Conservation (phyloP, 2,329 filamentous ascomycete species). For the Geoglossum cookeanum region DNA sequence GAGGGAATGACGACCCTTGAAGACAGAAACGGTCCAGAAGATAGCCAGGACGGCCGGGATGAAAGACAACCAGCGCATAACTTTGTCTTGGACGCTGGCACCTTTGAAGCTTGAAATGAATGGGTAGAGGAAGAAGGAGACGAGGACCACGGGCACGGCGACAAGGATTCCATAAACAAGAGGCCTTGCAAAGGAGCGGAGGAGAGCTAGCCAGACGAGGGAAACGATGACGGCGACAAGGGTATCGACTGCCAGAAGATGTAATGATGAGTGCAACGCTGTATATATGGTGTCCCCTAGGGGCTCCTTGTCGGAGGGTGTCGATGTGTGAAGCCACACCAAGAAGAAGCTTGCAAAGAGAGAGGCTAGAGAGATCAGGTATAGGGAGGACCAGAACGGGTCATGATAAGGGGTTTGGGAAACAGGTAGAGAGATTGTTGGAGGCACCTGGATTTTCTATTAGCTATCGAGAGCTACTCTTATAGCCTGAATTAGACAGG, state of each 20-base stretch:
- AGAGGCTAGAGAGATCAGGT: conserved; percentile 64
- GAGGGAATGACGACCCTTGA: conserved; percentile 61
- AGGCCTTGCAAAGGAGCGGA: conserved; percentile 74
- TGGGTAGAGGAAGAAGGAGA: conserved; percentile 81
- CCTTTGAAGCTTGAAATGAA: conserved; percentile 81
- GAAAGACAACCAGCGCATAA: conserved; percentile 74
- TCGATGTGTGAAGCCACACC: conserved; percentile 72
- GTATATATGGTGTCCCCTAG: conserved; percentile 91
- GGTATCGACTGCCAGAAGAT: conserved; percentile 80
- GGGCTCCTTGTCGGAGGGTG: conserved; percentile 45
- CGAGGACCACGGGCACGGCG: conserved; percentile 66
- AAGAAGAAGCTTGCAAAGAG: conserved; percentile 79
- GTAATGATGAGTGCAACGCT: conserved; percentile 67
- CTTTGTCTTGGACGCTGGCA: conserved; percentile 62
- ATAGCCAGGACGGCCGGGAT: conserved; percentile 55
- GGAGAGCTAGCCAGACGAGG: conserved; percentile 70
- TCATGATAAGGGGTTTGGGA: conserved; percentile 66
- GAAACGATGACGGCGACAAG: conserved; percentile 77
- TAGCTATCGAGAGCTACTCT: not conserved
- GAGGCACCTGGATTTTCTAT: conserved; percentile 21
- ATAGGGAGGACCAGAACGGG: conserved; percentile 79
- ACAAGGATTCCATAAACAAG: conserved; percentile 65
- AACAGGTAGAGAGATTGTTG: conserved; percentile 36
- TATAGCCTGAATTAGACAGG: not conserved
- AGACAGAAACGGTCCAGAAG: conserved; percentile 69